Percentiles rank a stretch among this genome's conserved stretches.
These are phyloP conservation scores for Vanrija pseudolonga DNA, from an alignment of 1,284 basidiomycete genomes.

Conservation along the genomic window DNA sequence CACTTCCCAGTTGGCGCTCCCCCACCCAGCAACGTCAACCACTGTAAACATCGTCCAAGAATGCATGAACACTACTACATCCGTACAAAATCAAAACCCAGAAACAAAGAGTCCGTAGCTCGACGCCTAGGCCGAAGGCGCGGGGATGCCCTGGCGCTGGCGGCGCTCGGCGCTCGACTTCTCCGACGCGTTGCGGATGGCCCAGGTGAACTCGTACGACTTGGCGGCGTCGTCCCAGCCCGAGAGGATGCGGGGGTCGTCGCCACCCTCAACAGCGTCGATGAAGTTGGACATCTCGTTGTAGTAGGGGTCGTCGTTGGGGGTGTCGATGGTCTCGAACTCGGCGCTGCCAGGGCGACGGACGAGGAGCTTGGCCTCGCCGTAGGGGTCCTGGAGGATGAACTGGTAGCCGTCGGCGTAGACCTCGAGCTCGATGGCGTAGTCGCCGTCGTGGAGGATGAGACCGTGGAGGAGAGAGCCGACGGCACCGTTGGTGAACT, in stretches of 20 bases:
- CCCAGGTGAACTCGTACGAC: slow-evolving; percentile 64
- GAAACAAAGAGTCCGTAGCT: no score
- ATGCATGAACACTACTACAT: no score
- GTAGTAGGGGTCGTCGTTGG: slow-evolving; percentile 49
- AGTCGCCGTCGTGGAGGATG: slow-evolving; percentile 35
- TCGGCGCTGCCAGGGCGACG: slow-evolving; percentile 42
- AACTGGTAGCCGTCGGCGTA: slow-evolving; percentile 42
- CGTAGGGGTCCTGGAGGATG: slow-evolving; percentile 48
- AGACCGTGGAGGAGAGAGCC: slow-evolving; percentile 43
- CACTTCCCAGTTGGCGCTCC: no score
- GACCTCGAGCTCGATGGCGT: slow-evolving; percentile 46
- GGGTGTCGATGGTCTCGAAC: slow-evolving; percentile 24
- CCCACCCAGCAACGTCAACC: no score
- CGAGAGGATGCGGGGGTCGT: slow-evolving; percentile 40
- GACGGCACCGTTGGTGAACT: slow-evolving; percentile 43
- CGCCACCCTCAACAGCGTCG: slow-evolving; percentile 43
- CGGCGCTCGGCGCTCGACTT: slow-evolving; percentile 18
- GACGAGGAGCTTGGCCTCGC: slow-evolving; percentile 44
- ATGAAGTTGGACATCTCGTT: slow-evolving; percentile 50
- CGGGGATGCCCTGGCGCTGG: no score
- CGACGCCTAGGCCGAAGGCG: no score
- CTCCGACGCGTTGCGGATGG: slow-evolving; percentile 33
- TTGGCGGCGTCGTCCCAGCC: slow-evolving; percentile 68
- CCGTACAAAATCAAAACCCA: no score
- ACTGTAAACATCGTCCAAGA: no score